A percentile compares a stretch with the other conserved stretches of the same genome.
phyloP scores from a whole-genome alignment of 495 filamentous ascomycete genomes.

The Articulospora tetracladia region DNA sequence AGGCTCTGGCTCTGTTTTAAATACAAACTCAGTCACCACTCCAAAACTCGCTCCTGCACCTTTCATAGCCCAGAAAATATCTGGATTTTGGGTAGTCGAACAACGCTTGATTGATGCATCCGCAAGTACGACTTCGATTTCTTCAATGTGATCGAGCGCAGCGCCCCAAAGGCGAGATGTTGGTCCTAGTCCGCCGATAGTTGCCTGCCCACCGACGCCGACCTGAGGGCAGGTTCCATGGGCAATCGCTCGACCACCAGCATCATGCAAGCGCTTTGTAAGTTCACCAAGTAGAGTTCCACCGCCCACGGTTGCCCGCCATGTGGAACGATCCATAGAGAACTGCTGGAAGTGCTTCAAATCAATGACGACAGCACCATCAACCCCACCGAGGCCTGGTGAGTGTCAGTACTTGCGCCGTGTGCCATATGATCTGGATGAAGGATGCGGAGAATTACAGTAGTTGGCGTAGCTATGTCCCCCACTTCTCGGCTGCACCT shows the following conservation, averaged over 20 bases:
- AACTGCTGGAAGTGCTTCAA: slow-evolving; percentile 43
- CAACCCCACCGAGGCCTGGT: slow-evolving; percentile 35
- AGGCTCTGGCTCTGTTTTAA: slow-evolving; percentile 57
- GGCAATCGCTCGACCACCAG: slow-evolving; percentile 60
- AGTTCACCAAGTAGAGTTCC: slow-evolving; percentile 61
- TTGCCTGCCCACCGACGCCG: slow-evolving; percentile 71
- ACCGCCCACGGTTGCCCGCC: slow-evolving; percentile 57
- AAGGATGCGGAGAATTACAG: slow-evolving; percentile 15
- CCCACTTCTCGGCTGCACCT: slow-evolving; percentile 65
- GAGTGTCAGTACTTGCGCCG: not conserved
- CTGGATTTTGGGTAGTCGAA: slow-evolving; percentile 10
- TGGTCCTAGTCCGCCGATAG: slow-evolving; percentile 65
- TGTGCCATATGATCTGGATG: too few species aligned
- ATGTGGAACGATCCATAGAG: slow-evolving; percentile 14
- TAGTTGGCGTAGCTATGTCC: slow-evolving; percentile 67
- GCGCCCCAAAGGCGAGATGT: slow-evolving; percentile 60
- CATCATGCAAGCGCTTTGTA: slow-evolving; percentile 50
- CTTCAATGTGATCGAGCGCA: slow-evolving; percentile 59
- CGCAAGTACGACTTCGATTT: slow-evolving; percentile 55
- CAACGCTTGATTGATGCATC: slow-evolving; percentile 5
- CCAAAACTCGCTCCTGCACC: slow-evolving; percentile 62
- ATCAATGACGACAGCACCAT: slow-evolving; percentile 53
- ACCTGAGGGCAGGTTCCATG: slow-evolving; percentile 61
- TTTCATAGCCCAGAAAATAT: slow-evolving; percentile 41
- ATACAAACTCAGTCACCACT: slow-evolving; percentile 59